Evolutionary conservation across 2,329 filamentous ascomycete genomes (phyloP).

Genomic region (Fusarium metavorans): DNA sequence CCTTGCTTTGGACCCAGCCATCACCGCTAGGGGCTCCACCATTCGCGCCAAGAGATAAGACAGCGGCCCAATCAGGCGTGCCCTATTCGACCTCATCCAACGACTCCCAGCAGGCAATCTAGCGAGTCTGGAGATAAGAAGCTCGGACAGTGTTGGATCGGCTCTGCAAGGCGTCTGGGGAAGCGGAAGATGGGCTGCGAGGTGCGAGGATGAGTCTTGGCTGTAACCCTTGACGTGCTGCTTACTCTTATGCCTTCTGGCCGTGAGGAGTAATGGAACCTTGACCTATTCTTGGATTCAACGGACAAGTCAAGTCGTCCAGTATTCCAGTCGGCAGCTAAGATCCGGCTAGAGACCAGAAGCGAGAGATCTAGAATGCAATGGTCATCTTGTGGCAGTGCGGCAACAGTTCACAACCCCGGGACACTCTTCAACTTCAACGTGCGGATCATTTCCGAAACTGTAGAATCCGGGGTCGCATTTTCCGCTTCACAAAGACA

Average conservation of each 20-base stretch:
- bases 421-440: neutral
- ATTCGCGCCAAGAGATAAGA: constrained; percentile 47
- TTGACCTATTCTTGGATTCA: neutral
- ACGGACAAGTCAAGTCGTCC: neutral
- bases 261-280: neutral
- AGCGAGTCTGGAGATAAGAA: constrained; percentile 38
- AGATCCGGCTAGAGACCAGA: neutral
- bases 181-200: constrained; percentile 28
- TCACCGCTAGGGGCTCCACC: constrained; percentile 34
- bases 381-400: neutral
- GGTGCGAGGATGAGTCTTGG: constrained; percentile 8
- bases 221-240: neutral
- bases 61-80: constrained; percentile 40
- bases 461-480: constrained; percentile 5
- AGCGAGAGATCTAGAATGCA: neutral
- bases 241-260: neutral
- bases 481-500: constrained; percentile 2
- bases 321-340: neutral
- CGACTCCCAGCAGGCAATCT: constrained; percentile 24
- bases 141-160: constrained; percentile 18
- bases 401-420: neutral
- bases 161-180: constrained; percentile 34
- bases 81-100: constrained; percentile 30
- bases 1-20: constrained; percentile 24
- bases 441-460: neutral